phyloP scores from a whole-genome alignment of 352 stramenopile species.

The Thraustotheca clavata region DNA sequence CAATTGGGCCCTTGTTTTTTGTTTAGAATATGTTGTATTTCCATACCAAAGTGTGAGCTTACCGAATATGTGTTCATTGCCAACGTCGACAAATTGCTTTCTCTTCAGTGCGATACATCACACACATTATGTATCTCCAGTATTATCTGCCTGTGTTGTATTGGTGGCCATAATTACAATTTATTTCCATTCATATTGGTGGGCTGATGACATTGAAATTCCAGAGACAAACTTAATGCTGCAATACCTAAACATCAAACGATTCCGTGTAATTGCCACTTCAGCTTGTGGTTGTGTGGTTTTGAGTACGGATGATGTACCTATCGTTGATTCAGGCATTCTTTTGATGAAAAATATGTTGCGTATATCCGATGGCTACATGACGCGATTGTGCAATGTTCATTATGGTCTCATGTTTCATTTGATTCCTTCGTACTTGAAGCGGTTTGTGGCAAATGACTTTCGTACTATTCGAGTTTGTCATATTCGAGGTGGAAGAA shows the following conservation, averaged over 20 bases:
- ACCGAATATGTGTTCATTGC: not conserved
- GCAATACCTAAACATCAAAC: not conserved
- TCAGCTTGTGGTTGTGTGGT: not conserved
- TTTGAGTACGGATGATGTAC: not conserved
- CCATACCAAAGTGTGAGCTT: not conserved
- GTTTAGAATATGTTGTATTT: not conserved
- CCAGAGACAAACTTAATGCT: not conserved
- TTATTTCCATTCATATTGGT: not conserved
- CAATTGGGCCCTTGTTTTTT: not conserved
- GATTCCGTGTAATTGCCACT: not conserved
- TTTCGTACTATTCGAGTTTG: not conserved
- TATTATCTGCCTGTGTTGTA: not conserved
- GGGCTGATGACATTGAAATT: not conserved
- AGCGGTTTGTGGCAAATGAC: not conserved
- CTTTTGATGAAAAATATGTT: slow-evolving; percentile 26
- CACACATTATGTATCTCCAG: not conserved
- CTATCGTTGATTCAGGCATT: not conserved
- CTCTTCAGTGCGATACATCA: not conserved
- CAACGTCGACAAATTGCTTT: not conserved
- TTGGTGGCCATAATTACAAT: not conserved
- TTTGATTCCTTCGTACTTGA: not conserved
- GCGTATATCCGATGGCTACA: slow-evolving; percentile 13
- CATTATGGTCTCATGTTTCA: not conserved
- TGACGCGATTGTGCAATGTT: not conserved
- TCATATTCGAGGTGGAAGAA: not conserved